These are phyloP conservation scores for Botrytis squamosa DNA, from an alignment of 2,329 filamentous ascomycete genomes.

Conservation along the genomic window DNA sequence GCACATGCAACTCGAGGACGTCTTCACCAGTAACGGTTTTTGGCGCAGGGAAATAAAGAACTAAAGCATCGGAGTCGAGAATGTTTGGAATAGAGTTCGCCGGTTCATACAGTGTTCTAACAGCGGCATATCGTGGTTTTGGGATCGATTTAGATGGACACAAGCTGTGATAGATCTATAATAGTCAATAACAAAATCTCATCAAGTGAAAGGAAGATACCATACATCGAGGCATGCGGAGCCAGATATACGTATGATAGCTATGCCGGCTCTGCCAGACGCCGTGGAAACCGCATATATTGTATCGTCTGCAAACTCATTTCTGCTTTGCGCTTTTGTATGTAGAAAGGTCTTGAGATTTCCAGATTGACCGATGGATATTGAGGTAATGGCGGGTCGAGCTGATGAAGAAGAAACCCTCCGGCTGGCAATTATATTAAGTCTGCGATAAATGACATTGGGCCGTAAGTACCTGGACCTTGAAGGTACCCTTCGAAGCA, in stretches of 20 bases:
- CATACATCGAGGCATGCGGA: slow-evolving; percentile 66
- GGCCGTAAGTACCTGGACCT: neutral
- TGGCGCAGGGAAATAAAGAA: slow-evolving; percentile 76
- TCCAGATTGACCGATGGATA: neutral
- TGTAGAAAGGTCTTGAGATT: neutral
- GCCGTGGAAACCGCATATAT: slow-evolving; percentile 93
- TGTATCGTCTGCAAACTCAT: slow-evolving; percentile 47
- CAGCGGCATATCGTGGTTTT: slow-evolving; percentile 62
- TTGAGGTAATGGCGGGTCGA: neutral
- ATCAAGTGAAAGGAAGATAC: slow-evolving; percentile 17
- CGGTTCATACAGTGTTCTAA: slow-evolving; percentile 73
- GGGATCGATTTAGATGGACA: slow-evolving; percentile 56
- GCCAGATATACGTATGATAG: slow-evolving; percentile 84
- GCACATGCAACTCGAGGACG: slow-evolving; percentile 88
- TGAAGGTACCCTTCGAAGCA: slow-evolving; percentile 19
- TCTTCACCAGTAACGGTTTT: slow-evolving; percentile 89
- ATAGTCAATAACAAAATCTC: slow-evolving; percentile 19
- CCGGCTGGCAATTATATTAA: neutral
- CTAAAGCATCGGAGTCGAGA: slow-evolving; percentile 65
- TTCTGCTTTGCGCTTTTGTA: neutral
- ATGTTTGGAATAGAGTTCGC: slow-evolving; percentile 40
- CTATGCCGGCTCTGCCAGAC: slow-evolving; percentile 82
- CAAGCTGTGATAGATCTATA: slow-evolving; percentile 61
- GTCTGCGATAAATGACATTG: neutral
- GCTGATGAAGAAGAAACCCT: neutral